Base-by-base conservation (phyloP, 2,329 filamentous ascomycete genomes). In the Hymenoscyphus fraxineus region DNA sequence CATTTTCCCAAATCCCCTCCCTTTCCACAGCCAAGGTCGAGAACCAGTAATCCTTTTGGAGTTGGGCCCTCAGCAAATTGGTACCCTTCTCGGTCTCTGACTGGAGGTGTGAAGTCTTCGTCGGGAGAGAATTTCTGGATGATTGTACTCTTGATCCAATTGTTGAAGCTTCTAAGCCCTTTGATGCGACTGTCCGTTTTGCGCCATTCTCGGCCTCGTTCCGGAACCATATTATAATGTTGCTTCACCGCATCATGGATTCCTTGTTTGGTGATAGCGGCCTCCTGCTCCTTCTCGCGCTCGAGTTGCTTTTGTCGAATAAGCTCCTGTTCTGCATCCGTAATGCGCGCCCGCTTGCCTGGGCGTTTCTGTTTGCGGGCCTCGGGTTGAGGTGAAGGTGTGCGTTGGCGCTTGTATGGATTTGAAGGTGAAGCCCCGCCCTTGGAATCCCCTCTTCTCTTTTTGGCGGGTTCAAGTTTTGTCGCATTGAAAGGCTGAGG, bases 61-160 rank as follows among this genome's bases (percentile, higher is more conserved):
- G 70, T 59, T 32, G 73, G 70, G 15, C 73, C 73, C 61, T 74
- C 73, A 16, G 70, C 71, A 68, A 74, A 74, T 9, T 69, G 59
- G 65, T 71, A 72, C 1, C 73, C 73, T 31, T 82, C 83, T 61
- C 78, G 75, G 72, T 86, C 83, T 67, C 82, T 80, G 56, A 83
- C 85, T 47, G 84, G 84, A 2, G 88, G 85, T 0, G 84, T 80
- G 69, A 88, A 88, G 66, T 91, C 88, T 76, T 94, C 90, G 68
- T 89, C 88, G 0, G 91, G 90, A 4, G 92, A 92, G 79, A 97
- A 98, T 76, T 97, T 97, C 76, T 98, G 93, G 70, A 99, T 98
- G 71, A 98, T 86, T 59, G 91, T 94, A 75, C 92, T 97, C 82
- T 99, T 99, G 79, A 99, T 86, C 95, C 95, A 99, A 78, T 99